Evolutionary conservation across 768 basidiomycete genomes (phyloP), one percentile per base, ranked within the genome.

Genomic region (Cantharellus anzutake): DNA sequence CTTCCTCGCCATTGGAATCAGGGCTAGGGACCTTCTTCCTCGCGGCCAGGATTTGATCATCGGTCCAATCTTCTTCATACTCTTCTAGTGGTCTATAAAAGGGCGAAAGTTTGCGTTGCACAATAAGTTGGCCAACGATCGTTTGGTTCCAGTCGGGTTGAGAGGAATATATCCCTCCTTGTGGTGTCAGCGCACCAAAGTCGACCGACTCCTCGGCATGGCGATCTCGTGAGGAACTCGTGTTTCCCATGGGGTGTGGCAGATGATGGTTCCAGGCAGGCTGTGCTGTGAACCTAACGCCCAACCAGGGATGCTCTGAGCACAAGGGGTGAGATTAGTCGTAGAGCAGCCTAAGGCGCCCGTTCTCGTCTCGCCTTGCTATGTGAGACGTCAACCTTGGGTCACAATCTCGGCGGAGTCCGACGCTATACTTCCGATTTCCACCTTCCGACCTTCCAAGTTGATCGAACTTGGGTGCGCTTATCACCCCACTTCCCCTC

Each of bases 71-170:
- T 11, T 86, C 83, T 40, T 85, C 82, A 68, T 86, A 96, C 64
- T 98, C 94, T 68, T 96, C 91, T 51, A 99, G 76, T 7, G 96
- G 94, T 41, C 91, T 80, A 70, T 97, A 98, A 73, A 97, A 98
- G 1, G 96, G 96, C 0, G 93, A 91, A 48, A 99, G 79, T 66
- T 79, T 83, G 69, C 89, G 82, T 65, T 87, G 83, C 66, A 83
- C 74, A 69, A 99, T 91, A 67, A 94, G 79, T 71, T 87, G 83
- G 62, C 85, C 82, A 63, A 94, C 92, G 61, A 87, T 73, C 59
- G 80, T 70, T 65, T 92, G 86, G 68, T 90, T 91, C 84, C 91
- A 97, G 72, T 97, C 93, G 67, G 78, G 78, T 52, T 78, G 73
- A 34, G 83, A 86, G 20, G 86, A 82, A 73, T 93, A 93, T 63